Base-by-base conservation (phyloP, 345 rosid genomes). In the Melastoma malabathricum region DNA sequence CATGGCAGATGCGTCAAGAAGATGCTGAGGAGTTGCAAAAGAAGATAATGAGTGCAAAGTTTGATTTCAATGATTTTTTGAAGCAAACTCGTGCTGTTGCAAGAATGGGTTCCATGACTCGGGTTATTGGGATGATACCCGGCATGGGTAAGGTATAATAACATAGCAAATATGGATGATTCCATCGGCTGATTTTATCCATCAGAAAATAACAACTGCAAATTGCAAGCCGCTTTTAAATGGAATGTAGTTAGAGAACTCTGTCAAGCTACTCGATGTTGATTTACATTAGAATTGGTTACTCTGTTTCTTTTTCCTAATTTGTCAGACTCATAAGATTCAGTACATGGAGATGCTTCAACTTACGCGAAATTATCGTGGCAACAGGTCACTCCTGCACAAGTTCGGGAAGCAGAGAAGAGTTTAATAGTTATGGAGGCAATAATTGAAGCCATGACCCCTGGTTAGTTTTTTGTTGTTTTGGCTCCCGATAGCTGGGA, bases 61-160 rank as follows among this genome's bases (percentile, higher is more conserved):
- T 87, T 58, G 96, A 92, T 71, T 92, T 92, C 74, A 92, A 92
- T 64, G 98, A 92, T 76, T 81, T 87, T 65, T 68, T 92, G 48
- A 87, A 87, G 76, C 98, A 92, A 65, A 92, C 96, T 57, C 87
- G 93, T 34, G 74, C 92, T 34, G 92, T 92, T 70, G 96, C 98
- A 31, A 83, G 74, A n/a, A 92, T 92, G 98, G 98, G 98, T 54
- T 87, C 98, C 18, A 77, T 92, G 89, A 75, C 81, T 59, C 87
- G 86, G 47, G 88, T 87, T 59, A 65, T 92, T 54, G 95, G 98
- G 66, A 92, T 92, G 98, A 87, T 92, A 54, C 98, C 96, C 1
- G 96, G 98, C 58, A 82, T 92, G 98, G 85, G 79, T 17, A 87
- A 92, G 95, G 94, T 79, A 70, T 15, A 61, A 34, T 47, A 25